Conservation (phyloP, 2,329 filamentous ascomycete genomes). For the Penicillium sclerotiorum region DNA sequence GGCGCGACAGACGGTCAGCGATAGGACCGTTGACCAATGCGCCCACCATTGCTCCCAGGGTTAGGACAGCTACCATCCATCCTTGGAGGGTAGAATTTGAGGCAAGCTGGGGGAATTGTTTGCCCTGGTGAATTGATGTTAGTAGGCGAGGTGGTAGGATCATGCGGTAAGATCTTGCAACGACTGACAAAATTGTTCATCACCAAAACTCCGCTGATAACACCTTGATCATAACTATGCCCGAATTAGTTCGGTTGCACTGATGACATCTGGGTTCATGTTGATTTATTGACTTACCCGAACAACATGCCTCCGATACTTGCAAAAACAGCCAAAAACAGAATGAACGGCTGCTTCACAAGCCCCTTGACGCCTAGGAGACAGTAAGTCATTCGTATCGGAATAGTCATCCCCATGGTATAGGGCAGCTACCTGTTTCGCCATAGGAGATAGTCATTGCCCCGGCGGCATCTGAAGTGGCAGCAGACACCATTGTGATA, state of each 20-base stretch:
- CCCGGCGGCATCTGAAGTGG: not conserved
- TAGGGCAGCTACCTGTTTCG: constrained; percentile 1
- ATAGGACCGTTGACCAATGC: constrained; percentile 51
- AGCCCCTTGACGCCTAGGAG: not conserved
- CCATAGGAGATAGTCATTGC: constrained; percentile 1
- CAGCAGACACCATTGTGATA: not conserved
- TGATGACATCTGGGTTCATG: too few relatives aligned
- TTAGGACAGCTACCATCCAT: constrained; percentile 7
- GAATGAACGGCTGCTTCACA: not conserved
- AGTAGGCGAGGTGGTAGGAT: not conserved
- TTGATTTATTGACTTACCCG: too few relatives aligned
- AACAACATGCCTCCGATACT: not conserved
- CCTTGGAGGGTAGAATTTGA: constrained; percentile 5
- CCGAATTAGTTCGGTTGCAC: too few relatives aligned
- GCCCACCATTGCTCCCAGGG: constrained; percentile 50
- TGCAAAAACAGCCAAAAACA: not conserved
- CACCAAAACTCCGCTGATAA: not conserved
- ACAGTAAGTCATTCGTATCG: not conserved
- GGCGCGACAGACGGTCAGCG: constrained; percentile 55
- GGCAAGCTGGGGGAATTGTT: constrained; percentile 4
- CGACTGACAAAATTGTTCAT: not conserved
- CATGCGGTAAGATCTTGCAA: not conserved
- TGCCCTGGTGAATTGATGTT: not conserved
- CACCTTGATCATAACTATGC: not conserved
- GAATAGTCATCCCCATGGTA: too few relatives aligned